Evolutionary conservation across 768 basidiomycete genomes (phyloP).

Genomic region (Tulasnella sp.): DNA sequence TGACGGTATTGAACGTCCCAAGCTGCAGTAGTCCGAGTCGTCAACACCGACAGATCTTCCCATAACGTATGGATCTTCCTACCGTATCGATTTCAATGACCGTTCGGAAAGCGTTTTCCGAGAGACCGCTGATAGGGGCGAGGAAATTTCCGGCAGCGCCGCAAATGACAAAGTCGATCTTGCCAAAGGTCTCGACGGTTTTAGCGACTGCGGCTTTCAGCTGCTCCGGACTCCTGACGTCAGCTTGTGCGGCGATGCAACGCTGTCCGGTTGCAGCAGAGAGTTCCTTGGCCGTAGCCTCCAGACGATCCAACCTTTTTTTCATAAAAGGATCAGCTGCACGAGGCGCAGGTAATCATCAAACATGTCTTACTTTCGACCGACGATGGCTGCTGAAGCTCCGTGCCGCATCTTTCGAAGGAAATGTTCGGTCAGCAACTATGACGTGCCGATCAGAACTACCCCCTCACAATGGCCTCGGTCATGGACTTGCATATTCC

Average conservation of each 20-base stretch:
- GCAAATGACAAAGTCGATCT: slow-evolving; percentile 92
- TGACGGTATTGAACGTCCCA: slow-evolving; percentile 91
- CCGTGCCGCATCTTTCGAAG: slow-evolving; percentile 71
- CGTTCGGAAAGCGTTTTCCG: slow-evolving; percentile 85
- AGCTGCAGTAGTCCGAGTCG: slow-evolving; percentile 46
- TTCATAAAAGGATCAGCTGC: neutral
- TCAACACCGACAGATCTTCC: neutral
- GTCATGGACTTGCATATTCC: slow-evolving; percentile 92
- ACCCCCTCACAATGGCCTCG: slow-evolving; percentile 62
- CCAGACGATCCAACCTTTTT: slow-evolving; percentile 44
- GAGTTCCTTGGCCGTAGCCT: slow-evolving; percentile 64
- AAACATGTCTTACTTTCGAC: slow-evolving; percentile 67
- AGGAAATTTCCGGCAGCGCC: slow-evolving; percentile 97
- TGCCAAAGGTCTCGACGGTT: slow-evolving; percentile 71
- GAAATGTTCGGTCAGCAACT: neutral
- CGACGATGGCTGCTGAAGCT: slow-evolving; percentile 74
- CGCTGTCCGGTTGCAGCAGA: slow-evolving; percentile 60
- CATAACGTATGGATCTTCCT: slow-evolving; percentile 32
- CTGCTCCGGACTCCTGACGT: slow-evolving; percentile 73
- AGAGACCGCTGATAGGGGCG: slow-evolving; percentile 74
- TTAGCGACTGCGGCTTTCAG: slow-evolving; percentile 70
- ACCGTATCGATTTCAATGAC: slow-evolving; percentile 94
- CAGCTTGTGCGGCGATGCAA: slow-evolving; percentile 71
- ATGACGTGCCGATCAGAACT: neutral
- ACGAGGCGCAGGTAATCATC: neutral